A percentile compares a stretch with the other conserved stretches of the same genome.
Conservation (phyloP, 1,284 basidiomycete genomes). For the Cutaneotrichosporon spelunceum region DNA sequence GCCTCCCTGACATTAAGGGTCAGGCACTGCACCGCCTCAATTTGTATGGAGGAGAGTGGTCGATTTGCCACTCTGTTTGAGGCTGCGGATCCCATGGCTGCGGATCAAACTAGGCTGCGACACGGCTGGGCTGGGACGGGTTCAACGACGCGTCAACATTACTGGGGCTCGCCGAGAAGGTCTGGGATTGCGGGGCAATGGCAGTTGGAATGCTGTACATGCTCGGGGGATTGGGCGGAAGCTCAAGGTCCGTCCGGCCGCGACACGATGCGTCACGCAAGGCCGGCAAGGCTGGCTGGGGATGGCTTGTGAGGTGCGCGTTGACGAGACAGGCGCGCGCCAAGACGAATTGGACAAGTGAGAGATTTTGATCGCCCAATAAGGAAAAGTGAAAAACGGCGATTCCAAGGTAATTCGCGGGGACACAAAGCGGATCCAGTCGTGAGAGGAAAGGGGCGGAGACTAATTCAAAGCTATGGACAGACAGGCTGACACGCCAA, state of each 20-base stretch:
- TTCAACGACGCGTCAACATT: neutral
- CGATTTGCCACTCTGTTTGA: neutral
- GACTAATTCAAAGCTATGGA: too few species aligned
- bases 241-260: neutral
- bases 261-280: neutral
- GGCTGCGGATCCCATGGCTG: neutral
- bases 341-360: neutral
- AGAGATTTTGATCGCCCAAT: neutral
- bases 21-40: constrained; percentile 8
- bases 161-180: neutral
- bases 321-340: neutral
- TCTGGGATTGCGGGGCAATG: neutral
- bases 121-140: neutral
- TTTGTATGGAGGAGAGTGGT: neutral
- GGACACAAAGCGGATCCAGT: too few species aligned
- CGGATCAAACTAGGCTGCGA: neutral
- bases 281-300: neutral
- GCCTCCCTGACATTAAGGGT: neutral
- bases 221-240: neutral
- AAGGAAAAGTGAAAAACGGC: neutral
- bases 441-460: too few species aligned
- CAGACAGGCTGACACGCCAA: too few species aligned
- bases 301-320: neutral
- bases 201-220: neutral
- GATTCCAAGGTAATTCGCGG: neutral